These are phyloP conservation scores for Neurospora sp. DNA, from an alignment of 495 filamentous ascomycete species.

Conservation along the genomic window DNA sequence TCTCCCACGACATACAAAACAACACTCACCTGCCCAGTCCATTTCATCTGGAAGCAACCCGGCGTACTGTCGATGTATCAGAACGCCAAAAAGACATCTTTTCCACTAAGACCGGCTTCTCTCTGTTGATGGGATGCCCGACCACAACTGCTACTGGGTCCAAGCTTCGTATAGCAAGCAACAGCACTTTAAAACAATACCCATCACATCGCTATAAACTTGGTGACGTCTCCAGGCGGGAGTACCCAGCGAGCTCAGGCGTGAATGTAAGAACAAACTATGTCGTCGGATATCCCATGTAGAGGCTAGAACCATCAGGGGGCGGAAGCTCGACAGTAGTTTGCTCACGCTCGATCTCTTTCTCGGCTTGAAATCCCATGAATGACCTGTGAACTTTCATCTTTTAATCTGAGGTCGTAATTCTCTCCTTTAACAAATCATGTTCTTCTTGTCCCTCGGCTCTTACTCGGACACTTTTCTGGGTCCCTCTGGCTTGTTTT, in stretches of 20 bases:
- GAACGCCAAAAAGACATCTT: neutral
- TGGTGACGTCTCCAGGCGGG: neutral
- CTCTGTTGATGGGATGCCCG: neutral
- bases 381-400: neutral
- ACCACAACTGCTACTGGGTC: no score
- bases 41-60: neutral
- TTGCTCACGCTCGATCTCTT: neutral
- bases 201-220: neutral
- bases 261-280: neutral
- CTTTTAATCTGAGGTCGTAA: neutral
- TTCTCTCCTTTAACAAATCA: accelerated
- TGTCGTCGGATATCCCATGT: neutral
- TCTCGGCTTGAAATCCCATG: neutral
- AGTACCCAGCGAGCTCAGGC: neutral
- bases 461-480: neutral
- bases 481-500: neutral
- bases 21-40: no score
- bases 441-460: accelerated
- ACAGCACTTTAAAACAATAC: neutral
- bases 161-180: neutral
- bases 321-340: neutral
- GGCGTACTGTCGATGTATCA: neutral
- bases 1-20: no score
- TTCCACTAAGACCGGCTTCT: neutral
- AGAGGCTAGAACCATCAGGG: neutral